A percentile compares a stretch with the other conserved stretches of the same genome.
phyloP scores from a whole-genome alignment of 768 basidiomycete genomes.

The Boletellus emodensis region DNA sequence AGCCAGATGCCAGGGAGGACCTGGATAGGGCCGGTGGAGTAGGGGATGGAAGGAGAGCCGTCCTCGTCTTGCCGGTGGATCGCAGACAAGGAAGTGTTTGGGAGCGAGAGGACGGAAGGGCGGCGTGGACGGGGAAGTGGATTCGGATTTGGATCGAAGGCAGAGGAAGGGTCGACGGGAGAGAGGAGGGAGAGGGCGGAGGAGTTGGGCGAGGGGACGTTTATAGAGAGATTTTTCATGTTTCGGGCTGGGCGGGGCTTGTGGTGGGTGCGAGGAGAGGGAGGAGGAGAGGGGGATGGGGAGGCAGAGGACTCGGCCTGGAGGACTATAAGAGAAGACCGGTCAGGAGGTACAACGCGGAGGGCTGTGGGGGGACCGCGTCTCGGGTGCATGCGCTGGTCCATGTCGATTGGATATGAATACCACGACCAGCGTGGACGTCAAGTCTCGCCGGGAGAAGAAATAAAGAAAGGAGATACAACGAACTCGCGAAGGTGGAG shows the following conservation, averaged over 20 bases:
- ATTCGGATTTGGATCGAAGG: constrained; percentile 31
- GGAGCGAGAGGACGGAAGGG: constrained; percentile 71
- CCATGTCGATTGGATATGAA: constrained; percentile 27
- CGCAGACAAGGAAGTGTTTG: constrained; percentile 46
- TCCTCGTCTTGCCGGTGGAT: constrained; percentile 67
- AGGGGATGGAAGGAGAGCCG: constrained; percentile 58
- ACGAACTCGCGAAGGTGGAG: neutral
- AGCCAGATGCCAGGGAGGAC: constrained; percentile 85
- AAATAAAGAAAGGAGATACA: neutral
- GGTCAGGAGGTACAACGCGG: constrained; percentile 54
- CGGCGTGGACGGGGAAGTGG: constrained; percentile 46
- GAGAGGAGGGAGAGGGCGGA: constrained; percentile 47
- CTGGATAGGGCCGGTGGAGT: constrained; percentile 77
- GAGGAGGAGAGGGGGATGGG: constrained; percentile 44
- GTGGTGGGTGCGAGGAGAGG: constrained; percentile 46
- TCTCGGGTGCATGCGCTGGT: constrained; percentile 40
- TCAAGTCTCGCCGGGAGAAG: constrained; percentile 17
- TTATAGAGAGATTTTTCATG: constrained; percentile 73
- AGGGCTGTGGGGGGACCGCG: constrained; percentile 53
- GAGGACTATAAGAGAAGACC: constrained; percentile 47
- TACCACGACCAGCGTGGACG: constrained; percentile 36
- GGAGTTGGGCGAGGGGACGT: constrained; percentile 57
- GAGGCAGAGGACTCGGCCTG: constrained; percentile 41
- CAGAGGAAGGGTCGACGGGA: constrained; percentile 34
- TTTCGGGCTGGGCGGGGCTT: constrained; percentile 49